A percentile compares a stretch with the other conserved stretches of the same genome.
These are phyloP conservation scores for Sistotremastrum niveocremeum DNA, from an alignment of 768 basidiomycete genomes.

Conservation along the genomic window DNA sequence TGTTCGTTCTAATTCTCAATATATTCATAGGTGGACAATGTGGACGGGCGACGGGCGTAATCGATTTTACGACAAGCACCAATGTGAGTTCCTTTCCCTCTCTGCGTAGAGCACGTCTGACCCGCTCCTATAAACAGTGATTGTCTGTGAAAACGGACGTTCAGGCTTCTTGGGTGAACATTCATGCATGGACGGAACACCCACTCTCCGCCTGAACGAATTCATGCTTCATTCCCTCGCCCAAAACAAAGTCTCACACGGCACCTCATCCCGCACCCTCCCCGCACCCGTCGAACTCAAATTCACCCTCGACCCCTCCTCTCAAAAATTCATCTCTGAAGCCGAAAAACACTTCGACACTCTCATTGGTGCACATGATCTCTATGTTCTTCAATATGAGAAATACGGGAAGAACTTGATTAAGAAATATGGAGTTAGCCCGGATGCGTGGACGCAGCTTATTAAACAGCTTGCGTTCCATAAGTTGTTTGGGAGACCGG, in stretches of 20 bases:
- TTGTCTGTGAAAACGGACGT: constrained; percentile 90
- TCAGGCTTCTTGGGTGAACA: constrained; percentile 88
- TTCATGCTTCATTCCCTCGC: constrained; percentile 73
- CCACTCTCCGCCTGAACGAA: constrained; percentile 91
- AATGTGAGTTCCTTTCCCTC: constrained; percentile 38
- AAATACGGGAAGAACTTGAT: constrained; percentile 82
- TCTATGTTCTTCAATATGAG: constrained; percentile 73
- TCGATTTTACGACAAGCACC: constrained; percentile 95
- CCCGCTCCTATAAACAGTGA: constrained; percentile 34
- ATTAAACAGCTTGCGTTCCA: constrained; percentile 94
- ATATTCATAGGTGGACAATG: constrained; percentile 32
- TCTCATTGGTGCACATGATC: constrained; percentile 65
- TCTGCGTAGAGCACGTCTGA: not conserved
- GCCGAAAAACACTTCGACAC: constrained; percentile 61
- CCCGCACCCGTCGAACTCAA: constrained; percentile 49
- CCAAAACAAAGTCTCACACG: constrained; percentile 62
- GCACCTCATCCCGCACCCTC: constrained; percentile 32
- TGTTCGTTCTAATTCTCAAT: too few species aligned
- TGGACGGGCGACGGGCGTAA: constrained; percentile 90
- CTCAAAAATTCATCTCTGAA: constrained; percentile 36
- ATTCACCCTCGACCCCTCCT: constrained; percentile 50
- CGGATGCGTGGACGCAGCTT: constrained; percentile 92
- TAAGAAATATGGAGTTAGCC: constrained; percentile 72
- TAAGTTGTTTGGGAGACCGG: constrained; percentile 65
- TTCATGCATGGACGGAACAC: constrained; percentile 88